Evolutionary conservation across 106 monocot genomes (phyloP), one percentile per base, ranked within the genome.

Genomic region (Triglochin maritima): DNA sequence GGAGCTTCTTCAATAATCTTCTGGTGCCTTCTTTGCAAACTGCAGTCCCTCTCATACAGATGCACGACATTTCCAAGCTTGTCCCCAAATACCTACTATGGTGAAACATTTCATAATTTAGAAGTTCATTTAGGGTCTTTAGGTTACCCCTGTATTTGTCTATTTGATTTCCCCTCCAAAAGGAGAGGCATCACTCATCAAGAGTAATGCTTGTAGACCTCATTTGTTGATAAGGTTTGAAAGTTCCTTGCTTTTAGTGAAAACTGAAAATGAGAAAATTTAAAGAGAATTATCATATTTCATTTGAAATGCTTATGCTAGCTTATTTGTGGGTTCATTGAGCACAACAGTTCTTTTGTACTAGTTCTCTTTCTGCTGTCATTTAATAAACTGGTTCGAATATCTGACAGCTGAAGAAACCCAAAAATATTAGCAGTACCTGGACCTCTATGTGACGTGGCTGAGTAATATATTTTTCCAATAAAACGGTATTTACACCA

Each of bases 1-100:
- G 98, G 98, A 52, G 98, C 98, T 80, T 98, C 98, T 84, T 98
- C 98, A 62, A 98, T 98, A 49, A 98, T 98, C 73, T 98, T 98
- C 66, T 98, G 98, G 65, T 98, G 98, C 78, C 98, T 92, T 79
- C 98, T 84, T 72, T 98, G 98, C 67, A 98, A 76, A 62, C 98
- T 98, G 71, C 98, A 98, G 65, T 98, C 98, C 80, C 98, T 92
- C 78, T 98, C 98, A 76, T 92, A 74, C 70, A 98, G 77, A 79
- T 98, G 88, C 51, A 98, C 65, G 14, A 84, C 84, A 81, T 92
- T 92, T 43, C 98, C 98, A 76, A 84, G 86, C 70, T 98, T 86
- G 76, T 98, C 98, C 53, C 98, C 98, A 69, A 98, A 98, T 44
- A 98, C 92, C 98, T 98, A 63, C 98, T 98, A 63, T 12, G 49